A percentile compares a stretch with the other conserved stretches of the same genome.
Evolutionary conservation across 163 green algal species (phyloP).

Genomic region (Trebouxia gelatinosa): DNA sequence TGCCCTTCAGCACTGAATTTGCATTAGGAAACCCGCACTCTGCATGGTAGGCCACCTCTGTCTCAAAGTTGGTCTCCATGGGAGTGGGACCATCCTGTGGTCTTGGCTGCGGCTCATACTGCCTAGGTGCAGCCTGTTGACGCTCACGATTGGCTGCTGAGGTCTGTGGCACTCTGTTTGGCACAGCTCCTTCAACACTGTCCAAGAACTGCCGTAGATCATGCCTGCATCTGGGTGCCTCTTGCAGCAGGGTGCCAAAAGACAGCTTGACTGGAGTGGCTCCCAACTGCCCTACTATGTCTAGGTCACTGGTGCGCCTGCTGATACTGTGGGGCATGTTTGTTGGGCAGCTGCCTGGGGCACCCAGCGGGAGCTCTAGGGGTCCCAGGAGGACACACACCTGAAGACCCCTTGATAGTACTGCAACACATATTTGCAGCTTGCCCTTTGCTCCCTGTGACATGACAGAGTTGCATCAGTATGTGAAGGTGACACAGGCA

Average conservation of each 20-base stretch:
- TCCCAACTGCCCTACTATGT: background rate
- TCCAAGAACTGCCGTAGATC: background rate
- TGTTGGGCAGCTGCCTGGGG: too few species aligned
- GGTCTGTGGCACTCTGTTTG: background rate
- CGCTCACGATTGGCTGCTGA: background rate
- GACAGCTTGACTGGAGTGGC: background rate
- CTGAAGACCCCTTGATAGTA: too few species aligned
- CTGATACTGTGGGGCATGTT: background rate
- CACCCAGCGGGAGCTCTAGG: too few species aligned
- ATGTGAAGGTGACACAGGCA: too few species aligned
- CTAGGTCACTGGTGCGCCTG: background rate
- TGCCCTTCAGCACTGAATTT: background rate
- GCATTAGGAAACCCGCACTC: background rate
- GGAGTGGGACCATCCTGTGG: background rate
- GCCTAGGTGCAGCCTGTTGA: background rate
- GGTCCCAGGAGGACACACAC: too few species aligned
- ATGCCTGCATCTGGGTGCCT: background rate
- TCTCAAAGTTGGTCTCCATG: constrained; percentile 4
- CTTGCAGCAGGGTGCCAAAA: background rate
- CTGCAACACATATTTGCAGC: too few species aligned
- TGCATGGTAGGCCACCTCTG: background rate
- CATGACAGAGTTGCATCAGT: too few species aligned
- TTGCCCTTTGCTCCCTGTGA: too few species aligned
- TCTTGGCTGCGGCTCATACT: background rate
- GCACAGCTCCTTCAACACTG: background rate